Evolutionary conservation across 306 rosid species (phyloP).

Genomic region (Arachis hypogaea): DNA sequence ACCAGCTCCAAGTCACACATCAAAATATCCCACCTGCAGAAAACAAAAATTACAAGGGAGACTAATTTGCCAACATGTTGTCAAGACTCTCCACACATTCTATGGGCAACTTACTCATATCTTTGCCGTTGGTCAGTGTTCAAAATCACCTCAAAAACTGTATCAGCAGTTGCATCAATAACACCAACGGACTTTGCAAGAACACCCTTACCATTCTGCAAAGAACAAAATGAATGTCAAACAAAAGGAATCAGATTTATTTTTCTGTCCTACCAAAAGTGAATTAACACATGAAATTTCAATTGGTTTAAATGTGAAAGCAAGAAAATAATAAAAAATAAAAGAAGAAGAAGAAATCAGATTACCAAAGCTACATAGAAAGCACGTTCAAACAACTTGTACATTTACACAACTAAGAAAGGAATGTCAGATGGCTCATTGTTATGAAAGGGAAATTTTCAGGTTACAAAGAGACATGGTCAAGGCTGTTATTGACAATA

Average conservation of each 20-base stretch:
- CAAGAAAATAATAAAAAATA: no score
- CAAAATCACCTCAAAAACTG: slow-evolving; percentile 82
- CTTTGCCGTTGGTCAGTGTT: slow-evolving; percentile 68
- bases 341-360: neutral
- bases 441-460: neutral
- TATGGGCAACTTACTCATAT: slow-evolving; percentile 71
- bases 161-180: slow-evolving; percentile 85
- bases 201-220: slow-evolving; percentile 77
- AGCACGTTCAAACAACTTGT: slow-evolving; percentile 1
- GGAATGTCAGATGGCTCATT: neutral
- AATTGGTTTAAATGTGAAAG: slow-evolving; percentile 14
- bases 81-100: slow-evolving; percentile 19
- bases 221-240: slow-evolving; percentile 40
- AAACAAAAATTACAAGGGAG: slow-evolving; percentile 29
- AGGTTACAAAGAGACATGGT: neutral
- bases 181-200: slow-evolving; percentile 91
- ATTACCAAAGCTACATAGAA: slow-evolving; percentile 1
- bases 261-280: slow-evolving; percentile 17
- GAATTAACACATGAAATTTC: slow-evolving; percentile 29
- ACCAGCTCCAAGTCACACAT: slow-evolving; percentile 82
- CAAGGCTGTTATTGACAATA: slow-evolving; percentile 11
- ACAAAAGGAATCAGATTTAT: slow-evolving; percentile 22
- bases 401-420: slow-evolving; percentile 5
- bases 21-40: slow-evolving; percentile 94
- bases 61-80: slow-evolving; percentile 21